These are phyloP conservation scores for Suillus subaureus DNA, from an alignment of 768 basidiomycete genomes.

Conservation along the genomic window DNA sequence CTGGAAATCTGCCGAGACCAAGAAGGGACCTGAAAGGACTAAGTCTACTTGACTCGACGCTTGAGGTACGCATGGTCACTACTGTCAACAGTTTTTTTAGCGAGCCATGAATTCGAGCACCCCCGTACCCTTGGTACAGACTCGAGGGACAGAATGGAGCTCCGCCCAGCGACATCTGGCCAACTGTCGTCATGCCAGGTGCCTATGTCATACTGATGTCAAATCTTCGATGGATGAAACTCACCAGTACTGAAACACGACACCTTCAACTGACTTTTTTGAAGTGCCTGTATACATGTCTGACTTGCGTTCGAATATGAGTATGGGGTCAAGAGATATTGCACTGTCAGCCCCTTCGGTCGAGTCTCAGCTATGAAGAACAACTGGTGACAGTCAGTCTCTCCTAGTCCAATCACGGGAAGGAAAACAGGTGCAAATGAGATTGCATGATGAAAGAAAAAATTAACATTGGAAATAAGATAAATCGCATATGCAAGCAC, in stretches of 20 bases:
- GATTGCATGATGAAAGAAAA: not conserved
- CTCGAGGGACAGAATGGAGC: not conserved
- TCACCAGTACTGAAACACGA: not conserved
- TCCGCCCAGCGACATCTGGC: not conserved
- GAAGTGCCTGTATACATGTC: not conserved
- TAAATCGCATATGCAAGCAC: not conserved
- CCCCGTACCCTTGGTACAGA: not conserved
- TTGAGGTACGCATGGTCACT: not conserved
- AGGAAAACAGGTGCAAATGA: not conserved
- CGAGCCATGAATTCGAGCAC: too few relatives aligned
- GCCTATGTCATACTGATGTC: not conserved
- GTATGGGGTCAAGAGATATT: not conserved
- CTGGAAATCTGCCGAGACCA: not conserved
- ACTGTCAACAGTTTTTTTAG: not conserved
- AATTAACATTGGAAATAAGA: not conserved
- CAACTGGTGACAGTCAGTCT: not conserved
- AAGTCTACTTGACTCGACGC: not conserved
- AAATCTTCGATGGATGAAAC: not conserved
- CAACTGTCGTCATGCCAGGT: not conserved
- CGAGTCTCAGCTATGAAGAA: not conserved
- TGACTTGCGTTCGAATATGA: not conserved
- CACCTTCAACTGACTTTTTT: not conserved
- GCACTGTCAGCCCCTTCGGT: not conserved
- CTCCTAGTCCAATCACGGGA: not conserved
- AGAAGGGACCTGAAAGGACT: not conserved